Conservation (phyloP, 73 alveolate genomes). For the Tetrahymena thermophila region DNA sequence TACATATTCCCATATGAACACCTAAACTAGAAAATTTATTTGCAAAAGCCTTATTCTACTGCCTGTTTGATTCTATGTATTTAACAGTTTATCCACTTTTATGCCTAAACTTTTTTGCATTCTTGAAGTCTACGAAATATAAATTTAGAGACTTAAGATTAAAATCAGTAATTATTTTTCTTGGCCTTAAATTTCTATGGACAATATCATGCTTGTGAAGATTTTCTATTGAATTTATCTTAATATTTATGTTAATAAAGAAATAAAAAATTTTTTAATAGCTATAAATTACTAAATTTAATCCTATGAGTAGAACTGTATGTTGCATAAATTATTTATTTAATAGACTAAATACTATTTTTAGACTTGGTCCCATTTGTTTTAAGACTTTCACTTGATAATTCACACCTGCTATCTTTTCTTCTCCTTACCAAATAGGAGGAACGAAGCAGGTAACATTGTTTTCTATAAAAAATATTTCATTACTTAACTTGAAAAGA, state of each 20-base stretch:
- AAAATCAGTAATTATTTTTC: constrained; percentile 7
- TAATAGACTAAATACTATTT: not conserved
- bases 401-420: not conserved
- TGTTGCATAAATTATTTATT: not conserved
- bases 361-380: not conserved
- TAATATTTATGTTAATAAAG: not conserved
- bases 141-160: not conserved
- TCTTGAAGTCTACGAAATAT: constrained; percentile 7
- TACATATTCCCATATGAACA: constrained; percentile 28
- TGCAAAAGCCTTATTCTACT: not conserved
- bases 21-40: constrained; percentile 30
- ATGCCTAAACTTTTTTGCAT: constrained; percentile 22
- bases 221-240: constrained; percentile 25
- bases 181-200: constrained; percentile 28
- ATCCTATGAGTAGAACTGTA: not conserved
- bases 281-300: not conserved
- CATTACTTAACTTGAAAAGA: too few relatives aligned
- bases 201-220: constrained; percentile 23
- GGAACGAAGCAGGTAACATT: not conserved
- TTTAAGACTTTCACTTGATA: not conserved
- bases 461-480: not conserved
- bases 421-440: not conserved
- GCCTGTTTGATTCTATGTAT: not conserved
- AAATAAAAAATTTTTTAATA: not conserved
- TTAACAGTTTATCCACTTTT: constrained; percentile 27